Evolutionary conservation across 2,329 filamentous ascomycete species (phyloP), one percentile per base, ranked within the genome.

Genomic region (Blastomyces gilchristii): DNA sequence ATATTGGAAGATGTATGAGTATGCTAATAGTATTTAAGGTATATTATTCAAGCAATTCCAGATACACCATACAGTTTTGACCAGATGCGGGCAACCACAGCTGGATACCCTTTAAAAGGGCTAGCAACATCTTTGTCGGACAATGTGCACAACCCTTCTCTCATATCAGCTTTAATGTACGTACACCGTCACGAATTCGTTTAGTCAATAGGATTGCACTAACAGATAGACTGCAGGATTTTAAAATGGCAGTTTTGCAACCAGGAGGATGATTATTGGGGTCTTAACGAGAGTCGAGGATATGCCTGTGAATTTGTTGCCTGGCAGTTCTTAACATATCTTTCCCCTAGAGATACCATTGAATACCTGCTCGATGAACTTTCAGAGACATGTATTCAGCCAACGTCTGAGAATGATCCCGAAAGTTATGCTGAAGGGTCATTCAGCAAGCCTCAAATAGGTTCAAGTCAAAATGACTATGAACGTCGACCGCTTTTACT

Each of bases 231-330:
- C 22, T 47, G 5, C 28, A 85, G 83, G 69, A 82, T 83, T 18
- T 69, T 85, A 52, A 83, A 83, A 71, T 83, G 80, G 68, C 79
- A 85, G 60, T 86, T 85, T 68, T 74, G 74, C 22, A 78, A 78
- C 14, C 71, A 78, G 3, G 79, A 81, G 52, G 73, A 79, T 58
- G 80, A 82, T 59, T 82, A 85, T 64, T 78, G 80, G 63, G 83
- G 81, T 0, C 74, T 85, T 37, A 83, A 84, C 62, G 77, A 82
- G 68, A 81, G 81, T 11, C 77, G 83, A 66, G 83, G 80, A 16
- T 78, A 80, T 69, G 83, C 83, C 5, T 86, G 84, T 68, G 83
- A 86, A 71, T 80, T 83, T 63, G 80, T 85, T 8, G 83, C 83
- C n/a, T 85, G 83, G 82, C 80, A 84, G 60, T 85, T 85, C 63